Base-by-base conservation (phyloP, 495 filamentous ascomycete species). In the Emericellopsis terricola region DNA sequence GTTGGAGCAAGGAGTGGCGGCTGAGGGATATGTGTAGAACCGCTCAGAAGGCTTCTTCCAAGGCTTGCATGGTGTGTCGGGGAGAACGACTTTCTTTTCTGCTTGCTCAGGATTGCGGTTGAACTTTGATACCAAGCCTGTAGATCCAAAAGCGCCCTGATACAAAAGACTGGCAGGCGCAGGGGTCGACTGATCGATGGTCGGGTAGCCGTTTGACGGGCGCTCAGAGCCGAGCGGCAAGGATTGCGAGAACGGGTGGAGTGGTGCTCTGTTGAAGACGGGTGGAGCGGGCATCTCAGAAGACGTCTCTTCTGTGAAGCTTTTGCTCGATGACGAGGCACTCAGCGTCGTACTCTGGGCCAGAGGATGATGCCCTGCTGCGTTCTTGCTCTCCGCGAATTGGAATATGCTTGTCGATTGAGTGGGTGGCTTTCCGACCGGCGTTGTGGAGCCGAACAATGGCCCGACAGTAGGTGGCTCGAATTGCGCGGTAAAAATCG, bases 31-130 rank as follows among this genome's bases (percentile, higher is more conserved):
- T 13, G 77, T 68, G 31, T 72, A 56, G 51, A 26, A 26, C 6
- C 23, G 23, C 6, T 26, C 23, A 26, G 80, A 73, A 34, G 74
- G 47, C 50, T 71, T 74, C 29, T 62, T 58, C 18, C 70, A 68
- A 44, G 82, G 76, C 62, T 96, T 97, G 57, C 89, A 96, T 6
- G 89, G 89, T 11, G 89, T 97, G 48, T 96, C 89, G 3, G 33
- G 33, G 0, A 91, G 89, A 68, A 89, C 81, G 4, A 49, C 36
- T 38, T 65, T 68, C 46, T 60, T 68, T 8, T 43, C 38, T 28
- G 62, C 57, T 51, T 76, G 49, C 60, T 81, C 64, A 46, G 60
- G 60, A 37, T 71, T 64, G 27, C 64, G 61, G 38, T 69, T 71
- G 48, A 69, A 66, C 59, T 96, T 96, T 4, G 89, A 93, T 21